Evolutionary conservation across 2,329 filamentous ascomycete genomes (phyloP).

Genomic region (Emergomyces africanus): DNA sequence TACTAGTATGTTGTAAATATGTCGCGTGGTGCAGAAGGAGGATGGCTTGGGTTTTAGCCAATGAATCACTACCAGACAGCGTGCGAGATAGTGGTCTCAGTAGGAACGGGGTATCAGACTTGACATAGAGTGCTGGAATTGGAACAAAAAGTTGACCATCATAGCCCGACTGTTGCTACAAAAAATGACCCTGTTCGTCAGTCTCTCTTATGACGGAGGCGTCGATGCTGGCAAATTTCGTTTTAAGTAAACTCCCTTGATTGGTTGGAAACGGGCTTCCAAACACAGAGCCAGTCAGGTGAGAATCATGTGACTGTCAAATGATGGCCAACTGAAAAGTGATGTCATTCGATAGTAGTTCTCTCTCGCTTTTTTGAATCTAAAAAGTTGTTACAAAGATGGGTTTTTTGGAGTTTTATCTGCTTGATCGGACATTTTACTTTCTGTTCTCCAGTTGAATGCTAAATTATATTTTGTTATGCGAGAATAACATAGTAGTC

Average conservation of each 20-base stretch:
- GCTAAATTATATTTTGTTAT: too few species aligned
- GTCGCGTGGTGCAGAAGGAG: background rate
- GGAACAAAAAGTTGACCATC: background rate
- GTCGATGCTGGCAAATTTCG: too few species aligned
- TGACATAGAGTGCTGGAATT: background rate
- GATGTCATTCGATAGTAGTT: background rate
- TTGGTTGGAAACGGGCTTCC: too few species aligned
- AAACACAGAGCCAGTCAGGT: too few species aligned
- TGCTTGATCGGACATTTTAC: too few species aligned
- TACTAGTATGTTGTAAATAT: too few species aligned
- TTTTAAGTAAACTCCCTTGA: too few species aligned
- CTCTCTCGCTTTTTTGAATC: background rate
- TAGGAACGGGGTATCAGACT: background rate
- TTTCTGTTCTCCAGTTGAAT: too few species aligned
- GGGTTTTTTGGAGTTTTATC: too few species aligned
- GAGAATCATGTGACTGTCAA: background rate
- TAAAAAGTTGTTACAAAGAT: too few species aligned
- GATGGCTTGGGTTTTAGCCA: background rate
- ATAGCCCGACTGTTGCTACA: background rate
- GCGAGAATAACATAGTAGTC: background rate
- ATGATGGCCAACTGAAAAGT: background rate
- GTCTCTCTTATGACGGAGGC: too few species aligned
- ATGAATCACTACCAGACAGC: background rate
- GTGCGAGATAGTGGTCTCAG: background rate
- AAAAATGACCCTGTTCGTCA: background rate